Evolutionary conservation across 1,284 basidiomycete species (phyloP).

Genomic region (Leucoagaricus sp.): DNA sequence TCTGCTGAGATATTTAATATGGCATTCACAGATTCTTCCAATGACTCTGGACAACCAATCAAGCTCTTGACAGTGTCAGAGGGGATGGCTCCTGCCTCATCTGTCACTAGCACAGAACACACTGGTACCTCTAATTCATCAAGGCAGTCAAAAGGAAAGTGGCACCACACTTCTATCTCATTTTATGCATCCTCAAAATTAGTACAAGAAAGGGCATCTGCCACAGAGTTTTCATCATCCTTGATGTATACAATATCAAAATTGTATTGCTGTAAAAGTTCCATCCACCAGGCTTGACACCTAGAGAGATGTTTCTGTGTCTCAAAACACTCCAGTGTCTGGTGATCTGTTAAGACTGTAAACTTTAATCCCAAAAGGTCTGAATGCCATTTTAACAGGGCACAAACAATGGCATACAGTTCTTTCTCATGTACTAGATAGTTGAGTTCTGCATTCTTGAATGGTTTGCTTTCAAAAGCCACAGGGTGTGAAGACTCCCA

Average conservation of each 20-base stretch:
- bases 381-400: constrained; percentile 34
- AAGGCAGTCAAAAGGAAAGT: too few species aligned
- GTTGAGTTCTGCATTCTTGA: constrained; percentile 33
- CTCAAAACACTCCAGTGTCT: constrained; percentile 34
- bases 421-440: too few species aligned
- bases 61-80: too few species aligned
- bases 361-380: constrained; percentile 35
- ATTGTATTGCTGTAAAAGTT: too few species aligned
- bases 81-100: too few species aligned
- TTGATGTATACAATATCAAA: too few species aligned
- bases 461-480: constrained; percentile 31
- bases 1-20: neutral
- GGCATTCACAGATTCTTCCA: neutral
- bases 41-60: too few species aligned
- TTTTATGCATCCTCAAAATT: too few species aligned
- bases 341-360: constrained; percentile 37
- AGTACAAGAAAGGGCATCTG: too few species aligned
- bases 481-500: constrained; percentile 33
- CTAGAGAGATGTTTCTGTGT: constrained; percentile 35
- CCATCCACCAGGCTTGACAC: constrained; percentile 37
- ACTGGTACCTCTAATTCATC: constrained; percentile 2
- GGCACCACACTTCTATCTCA: too few species aligned
- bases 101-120: neutral
- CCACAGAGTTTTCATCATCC: too few species aligned
- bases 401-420: constrained; percentile 36